These are phyloP conservation scores for Scleromitrula shiraiana DNA, from an alignment of 2,329 filamentous ascomycete species.

Conservation along the genomic window DNA sequence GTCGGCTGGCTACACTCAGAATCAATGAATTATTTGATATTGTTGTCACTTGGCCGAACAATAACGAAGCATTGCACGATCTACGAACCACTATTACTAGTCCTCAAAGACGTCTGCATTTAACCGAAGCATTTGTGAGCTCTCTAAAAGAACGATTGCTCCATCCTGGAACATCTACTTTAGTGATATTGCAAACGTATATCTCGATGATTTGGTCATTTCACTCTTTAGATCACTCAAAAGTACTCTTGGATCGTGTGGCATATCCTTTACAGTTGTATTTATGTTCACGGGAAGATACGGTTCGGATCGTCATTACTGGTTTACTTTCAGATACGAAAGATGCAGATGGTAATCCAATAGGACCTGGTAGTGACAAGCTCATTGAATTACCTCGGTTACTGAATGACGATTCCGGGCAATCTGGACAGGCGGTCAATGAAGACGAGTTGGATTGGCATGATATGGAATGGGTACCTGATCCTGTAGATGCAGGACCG, in stretches of 20 bases:
- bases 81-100: slow-evolving; percentile 63
- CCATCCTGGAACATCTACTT: slow-evolving; percentile 67
- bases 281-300: slow-evolving; percentile 68
- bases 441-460: slow-evolving; percentile 77
- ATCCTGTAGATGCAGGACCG: slow-evolving; percentile 85
- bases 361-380: slow-evolving; percentile 37
- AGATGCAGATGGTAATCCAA: slow-evolving; percentile 29
- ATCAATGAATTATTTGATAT: slow-evolving; percentile 73
- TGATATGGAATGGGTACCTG: slow-evolving; percentile 88
- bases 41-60: slow-evolving; percentile 65
- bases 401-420: slow-evolving; percentile 39
- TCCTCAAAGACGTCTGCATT: slow-evolving; percentile 57
- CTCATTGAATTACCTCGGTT: slow-evolving; percentile 61
- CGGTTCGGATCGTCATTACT: slow-evolving; percentile 67
- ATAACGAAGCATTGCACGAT: slow-evolving; percentile 64
- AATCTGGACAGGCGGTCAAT: slow-evolving; percentile 43
- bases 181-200: slow-evolving; percentile 69
- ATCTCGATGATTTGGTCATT: slow-evolving; percentile 74
- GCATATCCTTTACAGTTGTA: slow-evolving; percentile 68
- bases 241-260: slow-evolving; percentile 68
- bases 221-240: slow-evolving; percentile 66
- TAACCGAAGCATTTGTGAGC: slow-evolving; percentile 62
- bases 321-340: slow-evolving; percentile 60
- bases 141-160: slow-evolving; percentile 59
- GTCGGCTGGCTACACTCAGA: slow-evolving; percentile 59